Base-by-base conservation (phyloP, 2,329 filamentous ascomycete genomes). In the Colletotrichum endophyticum region DNA sequence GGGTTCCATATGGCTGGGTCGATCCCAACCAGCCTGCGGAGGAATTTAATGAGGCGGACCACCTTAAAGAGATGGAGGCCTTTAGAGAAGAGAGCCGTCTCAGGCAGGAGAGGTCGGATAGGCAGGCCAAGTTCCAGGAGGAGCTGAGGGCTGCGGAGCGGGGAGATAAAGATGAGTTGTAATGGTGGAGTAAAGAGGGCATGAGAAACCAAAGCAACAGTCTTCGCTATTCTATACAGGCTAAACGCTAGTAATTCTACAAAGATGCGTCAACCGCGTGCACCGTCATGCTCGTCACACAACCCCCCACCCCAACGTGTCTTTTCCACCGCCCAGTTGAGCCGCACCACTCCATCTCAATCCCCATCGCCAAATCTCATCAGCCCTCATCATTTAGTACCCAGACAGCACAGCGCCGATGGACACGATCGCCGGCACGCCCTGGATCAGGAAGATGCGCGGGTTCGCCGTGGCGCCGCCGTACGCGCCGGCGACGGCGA, bases 371-470 rank as follows among this genome's bases (percentile, higher is more conserved):
- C 61, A 15, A 3, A n/a, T 12, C 39, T 19, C 34, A 39, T 15
- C 36, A 39, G 15, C 8, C 8, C 19, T 49, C 36, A 8, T 5
- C 8, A 6, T 53, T 75, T 53, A 81, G 19, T 80, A 57, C 13
- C 76, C 82, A 66, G 82, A 68, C 3, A 82, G 78, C 27, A 85
- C 80, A 4, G 82, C 78, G 5, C 78, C 80, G 30, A 84, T 79
- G 6, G 83, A 82, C 9, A 85, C 28, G 72, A 66, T 79, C 61
- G 73, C 85, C 7, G 86, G 86, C 7, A 86, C 68, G 30, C 83
- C 84, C 80, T 90, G 88, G 2, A 89, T 81, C 53, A 82, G 84
- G 36, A 88, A 77, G 74, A 90, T 89, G 78, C 83, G 84, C 67
- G 73, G 82, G 77, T 80, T 84, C 4, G 84, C 84, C 2, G 88